Evolutionary conservation across 2,329 filamentous ascomycete species (phyloP).

Genomic region (Paraphaeosphaeria sporulosa): DNA sequence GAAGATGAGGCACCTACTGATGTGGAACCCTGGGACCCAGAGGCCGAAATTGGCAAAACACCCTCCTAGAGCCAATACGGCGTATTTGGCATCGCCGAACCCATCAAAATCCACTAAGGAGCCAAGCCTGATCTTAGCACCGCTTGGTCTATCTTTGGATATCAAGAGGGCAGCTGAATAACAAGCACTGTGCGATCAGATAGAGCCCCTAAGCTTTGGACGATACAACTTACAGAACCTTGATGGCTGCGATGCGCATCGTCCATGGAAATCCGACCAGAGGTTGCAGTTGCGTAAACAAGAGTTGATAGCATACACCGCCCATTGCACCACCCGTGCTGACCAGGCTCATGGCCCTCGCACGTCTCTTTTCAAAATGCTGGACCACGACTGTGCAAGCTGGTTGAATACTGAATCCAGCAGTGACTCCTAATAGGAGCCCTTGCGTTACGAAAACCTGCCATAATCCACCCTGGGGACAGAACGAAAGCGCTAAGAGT

Average conservation of each 20-base stretch:
- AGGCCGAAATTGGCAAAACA: constrained; percentile 38
- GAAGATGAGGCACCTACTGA: constrained; percentile 40
- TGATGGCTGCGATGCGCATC: constrained; percentile 68
- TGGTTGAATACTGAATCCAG: constrained; percentile 52
- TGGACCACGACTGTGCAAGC: constrained; percentile 51
- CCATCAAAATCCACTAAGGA: constrained; percentile 46
- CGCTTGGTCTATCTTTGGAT: constrained; percentile 36
- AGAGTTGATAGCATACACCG: constrained; percentile 63
- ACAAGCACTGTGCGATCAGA: constrained; percentile 58
- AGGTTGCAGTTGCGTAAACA: constrained; percentile 63
- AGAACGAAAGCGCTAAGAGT: constrained; percentile 35
- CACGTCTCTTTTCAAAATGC: constrained; percentile 53
- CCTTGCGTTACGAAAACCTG: constrained; percentile 56
- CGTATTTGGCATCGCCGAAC: constrained; percentile 40
- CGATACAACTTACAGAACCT: constrained; percentile 29
- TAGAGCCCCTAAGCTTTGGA: constrained; percentile 54
- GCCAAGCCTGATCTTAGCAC: constrained; percentile 29
- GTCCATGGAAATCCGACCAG: constrained; percentile 67
- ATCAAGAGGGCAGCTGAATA: constrained; percentile 49
- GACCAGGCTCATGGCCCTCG: constrained; percentile 53
- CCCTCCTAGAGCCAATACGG: constrained; percentile 36
- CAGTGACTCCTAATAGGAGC: constrained; percentile 53
- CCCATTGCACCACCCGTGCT: constrained; percentile 50
- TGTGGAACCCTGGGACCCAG: constrained; percentile 40
- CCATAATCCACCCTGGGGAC: constrained; percentile 39